Evolutionary conservation across 139 green algal genomes (phyloP).

Genomic region (Chlorella sp.): DNA sequence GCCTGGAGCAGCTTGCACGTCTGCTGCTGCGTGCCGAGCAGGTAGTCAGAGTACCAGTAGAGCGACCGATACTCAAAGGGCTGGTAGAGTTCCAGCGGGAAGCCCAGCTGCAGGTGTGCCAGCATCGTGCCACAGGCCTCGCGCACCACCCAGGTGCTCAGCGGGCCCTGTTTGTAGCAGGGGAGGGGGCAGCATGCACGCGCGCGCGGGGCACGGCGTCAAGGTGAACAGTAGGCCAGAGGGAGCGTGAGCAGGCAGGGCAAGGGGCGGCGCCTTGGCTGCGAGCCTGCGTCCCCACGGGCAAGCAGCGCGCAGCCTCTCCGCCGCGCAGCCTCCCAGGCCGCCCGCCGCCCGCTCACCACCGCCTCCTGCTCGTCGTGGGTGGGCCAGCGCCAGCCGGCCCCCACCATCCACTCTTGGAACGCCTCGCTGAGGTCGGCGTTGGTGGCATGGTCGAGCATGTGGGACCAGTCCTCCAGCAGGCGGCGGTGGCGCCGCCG

Average conservation of each 20-base stretch:
- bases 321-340: no score
- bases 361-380: constrained; percentile 2
- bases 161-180: constrained; percentile 41
- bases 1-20: background rate
- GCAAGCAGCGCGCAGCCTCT: no score
- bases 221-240: no score
- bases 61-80: constrained; percentile 71
- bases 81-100: constrained; percentile 80
- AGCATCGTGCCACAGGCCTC: constrained; percentile 54
- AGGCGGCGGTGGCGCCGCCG: constrained; percentile 64
- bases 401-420: constrained; percentile 5
- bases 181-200: no score
- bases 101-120: constrained; percentile 78
- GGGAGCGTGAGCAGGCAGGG: no score
- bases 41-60: constrained; percentile 72
- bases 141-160: constrained; percentile 73
- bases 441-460: constrained; percentile 74
- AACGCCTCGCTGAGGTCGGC: background rate
- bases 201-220: no score
- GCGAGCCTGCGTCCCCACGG: no score
- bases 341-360: no score
- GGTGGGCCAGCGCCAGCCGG: constrained; percentile 12
- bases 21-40: constrained; percentile 28
- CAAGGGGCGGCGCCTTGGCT: no score
- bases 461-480: constrained; percentile 80